Evolutionary conservation across 2,329 filamentous ascomycete genomes (phyloP).

Genomic region (Alternaria panax): DNA sequence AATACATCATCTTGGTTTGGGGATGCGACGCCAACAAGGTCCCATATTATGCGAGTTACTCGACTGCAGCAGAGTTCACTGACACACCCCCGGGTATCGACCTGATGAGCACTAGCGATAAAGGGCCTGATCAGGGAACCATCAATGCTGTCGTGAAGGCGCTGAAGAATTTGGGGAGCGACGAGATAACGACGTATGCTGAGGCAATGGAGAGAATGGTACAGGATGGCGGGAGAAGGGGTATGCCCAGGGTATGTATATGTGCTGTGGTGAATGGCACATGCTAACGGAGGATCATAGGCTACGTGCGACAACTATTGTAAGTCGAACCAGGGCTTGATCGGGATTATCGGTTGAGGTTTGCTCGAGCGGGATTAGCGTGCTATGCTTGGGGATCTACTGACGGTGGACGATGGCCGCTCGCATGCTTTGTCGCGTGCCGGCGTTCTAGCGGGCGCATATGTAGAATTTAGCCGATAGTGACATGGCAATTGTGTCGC

Average conservation of each 20-base stretch:
- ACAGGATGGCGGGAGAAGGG: constrained; percentile 20
- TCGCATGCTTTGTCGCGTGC: not conserved
- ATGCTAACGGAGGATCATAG: not conserved
- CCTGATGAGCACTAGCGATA: constrained; percentile 20
- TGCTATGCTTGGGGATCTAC: not conserved
- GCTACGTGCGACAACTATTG: constrained; percentile 24
- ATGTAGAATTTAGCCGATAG: not conserved
- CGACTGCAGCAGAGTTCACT: constrained; percentile 4
- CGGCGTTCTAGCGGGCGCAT: not conserved
- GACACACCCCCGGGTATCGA: constrained; percentile 25
- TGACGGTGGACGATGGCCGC: not conserved
- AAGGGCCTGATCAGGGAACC: constrained; percentile 18
- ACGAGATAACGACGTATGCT: constrained; percentile 15
- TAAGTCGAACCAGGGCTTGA: constrained; percentile 21
- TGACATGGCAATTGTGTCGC: not conserved
- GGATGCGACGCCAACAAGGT: not conserved
- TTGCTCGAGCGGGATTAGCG: accelerated
- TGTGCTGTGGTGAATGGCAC: not conserved
- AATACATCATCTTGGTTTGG: not conserved
- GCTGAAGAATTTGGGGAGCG: constrained; percentile 11
- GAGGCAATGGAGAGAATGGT: constrained; percentile 4
- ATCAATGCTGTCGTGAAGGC: constrained; percentile 3
- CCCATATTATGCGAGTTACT: not conserved
- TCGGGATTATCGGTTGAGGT: not conserved
- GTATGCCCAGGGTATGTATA: constrained; percentile 7